Base-by-base conservation (phyloP, 768 basidiomycete species). In the Suillus alpinus region DNA sequence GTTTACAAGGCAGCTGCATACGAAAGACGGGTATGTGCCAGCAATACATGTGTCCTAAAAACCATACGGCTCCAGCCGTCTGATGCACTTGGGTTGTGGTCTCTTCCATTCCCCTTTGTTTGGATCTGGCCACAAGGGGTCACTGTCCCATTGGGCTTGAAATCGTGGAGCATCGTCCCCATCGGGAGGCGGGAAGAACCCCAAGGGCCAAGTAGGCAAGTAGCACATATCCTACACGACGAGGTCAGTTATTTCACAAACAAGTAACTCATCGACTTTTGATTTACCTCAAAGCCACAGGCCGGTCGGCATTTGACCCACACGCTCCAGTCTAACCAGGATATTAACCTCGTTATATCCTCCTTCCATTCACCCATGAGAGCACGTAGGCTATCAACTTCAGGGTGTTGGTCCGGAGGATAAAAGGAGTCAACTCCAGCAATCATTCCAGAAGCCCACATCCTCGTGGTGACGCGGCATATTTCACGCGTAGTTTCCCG, bases 21-120 rank as follows among this genome's bases (percentile, higher is more conserved):
- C 4, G 10, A n/a, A 47, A 23, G 5, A 10, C 31, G 18, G n/a
- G 18, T 51, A 51, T 32, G 32, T 32, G 12, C 36, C 36, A 36
- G 36, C 36, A 12, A 14, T 46, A 26, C 3, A 16, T 4, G 26
- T 29, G 4, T 32, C n/a, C 34, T 52, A 60, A 13, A 60, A 18
- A 0, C n/a, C 12, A 23, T 64, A 69, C 14, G 69, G 63, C 23
- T 26, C 44, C 34, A 62, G 7, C 23, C 60, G 57, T 32, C 51
- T 60, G n/a, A 69, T 40, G 37, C 68, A 69, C 46, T 41, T 70
- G 0, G 69, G 69, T 12, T 71, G 61, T n/a, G 70, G 69, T n/a
- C 66, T 66, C 10, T 69, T 40, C 69, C 69, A 70, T 1, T 69
- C 69, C 55, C 16, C 4, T 61, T 39, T 4, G 13, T 23, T 31